These are phyloP conservation scores for Avena atlantica DNA, from an alignment of 176 grass and related monocot species.

Conservation along the genomic window DNA sequence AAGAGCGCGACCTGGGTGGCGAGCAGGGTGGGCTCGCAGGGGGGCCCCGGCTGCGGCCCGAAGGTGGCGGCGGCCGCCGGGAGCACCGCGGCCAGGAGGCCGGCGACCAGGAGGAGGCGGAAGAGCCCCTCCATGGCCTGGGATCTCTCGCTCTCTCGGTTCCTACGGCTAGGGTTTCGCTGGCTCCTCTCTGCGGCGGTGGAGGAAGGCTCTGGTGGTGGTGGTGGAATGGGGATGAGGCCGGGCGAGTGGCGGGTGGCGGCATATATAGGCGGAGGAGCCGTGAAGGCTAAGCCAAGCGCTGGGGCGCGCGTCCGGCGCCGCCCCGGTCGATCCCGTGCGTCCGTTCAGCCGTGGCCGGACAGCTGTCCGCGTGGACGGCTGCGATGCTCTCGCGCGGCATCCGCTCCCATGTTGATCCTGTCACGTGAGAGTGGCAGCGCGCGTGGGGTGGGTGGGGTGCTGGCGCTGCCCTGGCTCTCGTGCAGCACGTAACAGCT, in stretches of 20 bases:
- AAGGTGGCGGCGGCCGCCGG: not conserved
- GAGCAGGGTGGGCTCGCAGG: conserved; percentile 22
- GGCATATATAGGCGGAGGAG: conserved; percentile 23
- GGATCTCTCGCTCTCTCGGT: not conserved
- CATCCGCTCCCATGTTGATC: not conserved
- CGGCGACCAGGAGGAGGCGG: not conserved
- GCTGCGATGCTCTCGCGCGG: not conserved
- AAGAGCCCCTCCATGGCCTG: conserved; percentile 21
- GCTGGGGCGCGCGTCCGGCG: not conserved
- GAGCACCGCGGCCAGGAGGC: not conserved
- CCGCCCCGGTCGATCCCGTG: not conserved
- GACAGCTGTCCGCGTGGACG: not conserved
- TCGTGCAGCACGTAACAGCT: not conserved
- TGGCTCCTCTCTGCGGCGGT: no score
- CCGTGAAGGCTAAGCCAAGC: not conserved
- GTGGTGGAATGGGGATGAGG: not conserved
- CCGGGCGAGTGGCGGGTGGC: not conserved
- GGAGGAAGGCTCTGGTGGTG: not conserved
- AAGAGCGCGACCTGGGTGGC: conserved; percentile 34
- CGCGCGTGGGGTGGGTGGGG: not conserved
- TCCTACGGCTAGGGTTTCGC: conserved; percentile 7
- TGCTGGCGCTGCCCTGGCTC: not conserved
- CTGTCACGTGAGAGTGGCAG: not conserved
- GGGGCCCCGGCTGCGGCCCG: not conserved
- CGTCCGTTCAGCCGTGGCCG: not conserved